Conservation (phyloP, 2,329 filamentous ascomycete genomes). For the Botryotinia narcissicola region DNA sequence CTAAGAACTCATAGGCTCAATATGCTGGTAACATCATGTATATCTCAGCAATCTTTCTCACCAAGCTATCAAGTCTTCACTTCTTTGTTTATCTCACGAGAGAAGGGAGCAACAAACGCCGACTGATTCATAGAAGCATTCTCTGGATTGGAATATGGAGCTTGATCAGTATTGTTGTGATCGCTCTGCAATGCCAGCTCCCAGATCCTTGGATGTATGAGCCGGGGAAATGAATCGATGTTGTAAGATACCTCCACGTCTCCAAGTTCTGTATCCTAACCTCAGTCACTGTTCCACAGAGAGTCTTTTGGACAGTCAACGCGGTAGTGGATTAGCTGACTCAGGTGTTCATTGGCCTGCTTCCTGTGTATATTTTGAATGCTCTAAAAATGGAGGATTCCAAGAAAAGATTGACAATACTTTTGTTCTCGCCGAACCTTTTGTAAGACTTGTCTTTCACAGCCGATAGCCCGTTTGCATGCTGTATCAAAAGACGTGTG, state of each 20-base stretch:
- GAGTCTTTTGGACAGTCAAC: slow-evolving; percentile 12
- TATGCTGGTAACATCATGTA: slow-evolving; percentile 11
- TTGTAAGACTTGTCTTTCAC: background rate
- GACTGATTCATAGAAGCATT: background rate
- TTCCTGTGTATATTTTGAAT: slow-evolving; percentile 9
- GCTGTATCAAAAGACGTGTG: background rate
- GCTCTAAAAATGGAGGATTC: background rate
- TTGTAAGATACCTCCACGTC: background rate
- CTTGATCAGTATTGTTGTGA: background rate
- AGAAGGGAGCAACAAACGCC: background rate
- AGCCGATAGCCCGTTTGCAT: background rate
- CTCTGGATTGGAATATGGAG: background rate
- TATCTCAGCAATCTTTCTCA: background rate
- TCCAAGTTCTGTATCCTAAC: background rate
- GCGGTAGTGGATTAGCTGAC: background rate
- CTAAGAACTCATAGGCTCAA: background rate
- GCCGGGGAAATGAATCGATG: slow-evolving; percentile 3
- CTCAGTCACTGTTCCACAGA: background rate
- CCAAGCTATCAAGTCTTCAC: background rate
- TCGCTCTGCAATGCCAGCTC: slow-evolving; percentile 7
- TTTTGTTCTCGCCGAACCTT: slow-evolving; percentile 7
- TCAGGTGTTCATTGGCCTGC: background rate
- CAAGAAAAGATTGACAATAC: slow-evolving; percentile 4
- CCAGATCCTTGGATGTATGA: background rate
- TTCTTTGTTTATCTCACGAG: slow-evolving; percentile 10